Evolutionary conservation across 495 filamentous ascomycete species (phyloP), one percentile per base, ranked within the genome.

Genomic region (Xylaria intraflava): DNA sequence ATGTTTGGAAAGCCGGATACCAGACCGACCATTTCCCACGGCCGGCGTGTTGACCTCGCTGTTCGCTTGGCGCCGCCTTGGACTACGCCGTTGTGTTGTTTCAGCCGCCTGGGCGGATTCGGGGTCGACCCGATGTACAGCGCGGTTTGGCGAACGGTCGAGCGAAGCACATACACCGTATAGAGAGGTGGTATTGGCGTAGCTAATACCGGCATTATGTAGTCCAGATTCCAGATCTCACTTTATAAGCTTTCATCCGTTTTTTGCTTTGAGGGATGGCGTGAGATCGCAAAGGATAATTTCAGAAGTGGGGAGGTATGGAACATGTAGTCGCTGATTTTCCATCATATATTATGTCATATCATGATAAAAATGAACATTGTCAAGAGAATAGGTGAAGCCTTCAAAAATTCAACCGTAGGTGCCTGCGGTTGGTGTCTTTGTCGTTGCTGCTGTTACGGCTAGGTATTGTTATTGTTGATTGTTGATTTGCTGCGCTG

Each of bases 91-190:
- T 98, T 98, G 68, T 98, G 93, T 65, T 98, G 93, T 22, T 78
- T 77, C 8, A 96, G 77, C 0, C 93, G 86, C 38, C 93, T 76
- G 6, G 73, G 75, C 14, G 93, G 94, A 64, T 95, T 82, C 0
- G 92, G 91, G 0, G 93, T 98, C 8, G 88, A 92, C 38, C 94
- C 94, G 33, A 98, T 83, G 66, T 98, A 98, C 29, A 88, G 72
- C 19, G 77, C 80, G 41, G 71, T 65, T 50, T 77, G 80, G 19
- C 77, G 72, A 2, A 86, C 75, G 1, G 83, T 88, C 0, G 93
- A 95, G 17, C 91, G 86, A 16, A 98, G 80, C 9, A 96, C 82
- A 69, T 98, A 98, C 66, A 80, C 78, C 19, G 75, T 77, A 54
- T 82, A 82, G 46, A 82, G 68, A 22, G 78, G 71, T 0, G 78